These are phyloP conservation scores for Calycina herbarum DNA, from an alignment of 2,329 filamentous ascomycete genomes.

Conservation along the genomic window DNA sequence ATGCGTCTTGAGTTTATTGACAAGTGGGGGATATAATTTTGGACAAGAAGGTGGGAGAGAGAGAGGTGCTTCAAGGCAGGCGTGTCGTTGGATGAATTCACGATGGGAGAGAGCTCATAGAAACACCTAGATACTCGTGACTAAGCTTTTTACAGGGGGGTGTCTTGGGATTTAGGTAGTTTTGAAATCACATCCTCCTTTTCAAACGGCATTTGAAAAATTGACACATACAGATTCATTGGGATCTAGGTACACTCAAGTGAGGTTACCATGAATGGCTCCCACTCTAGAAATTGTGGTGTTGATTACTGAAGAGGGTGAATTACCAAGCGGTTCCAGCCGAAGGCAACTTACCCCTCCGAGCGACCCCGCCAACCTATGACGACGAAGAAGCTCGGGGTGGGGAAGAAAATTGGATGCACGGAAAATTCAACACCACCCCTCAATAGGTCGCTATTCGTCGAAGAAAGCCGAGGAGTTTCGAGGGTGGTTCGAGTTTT, in stretches of 20 bases:
- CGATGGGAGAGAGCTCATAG: not conserved
- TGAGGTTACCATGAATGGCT: not conserved
- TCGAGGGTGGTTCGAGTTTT: too few species aligned
- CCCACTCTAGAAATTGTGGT: not conserved
- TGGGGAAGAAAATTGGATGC: not conserved
- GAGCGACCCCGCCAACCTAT: not conserved
- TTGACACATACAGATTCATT: not conserved
- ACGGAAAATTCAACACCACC: constrained; percentile 1
- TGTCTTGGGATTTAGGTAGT: not conserved
- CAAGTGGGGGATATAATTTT: not conserved
- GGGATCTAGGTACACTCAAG: not conserved
- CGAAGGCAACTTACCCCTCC: not conserved
- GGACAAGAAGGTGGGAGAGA: not conserved
- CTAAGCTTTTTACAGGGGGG: not conserved
- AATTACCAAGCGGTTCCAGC: not conserved
- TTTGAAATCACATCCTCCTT: not conserved
- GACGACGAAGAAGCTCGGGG: not conserved
- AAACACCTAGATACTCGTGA: not conserved
- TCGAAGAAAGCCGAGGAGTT: too few species aligned
- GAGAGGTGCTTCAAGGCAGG: not conserved
- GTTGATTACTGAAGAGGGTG: not conserved
- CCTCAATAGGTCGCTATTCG: not conserved
- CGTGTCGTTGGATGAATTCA: not conserved
- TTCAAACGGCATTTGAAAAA: not conserved
- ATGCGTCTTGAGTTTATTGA: too few species aligned